These are phyloP conservation scores for Fagopyrum tataricum DNA, from an alignment of 148 eudicot species.

Conservation along the genomic window DNA sequence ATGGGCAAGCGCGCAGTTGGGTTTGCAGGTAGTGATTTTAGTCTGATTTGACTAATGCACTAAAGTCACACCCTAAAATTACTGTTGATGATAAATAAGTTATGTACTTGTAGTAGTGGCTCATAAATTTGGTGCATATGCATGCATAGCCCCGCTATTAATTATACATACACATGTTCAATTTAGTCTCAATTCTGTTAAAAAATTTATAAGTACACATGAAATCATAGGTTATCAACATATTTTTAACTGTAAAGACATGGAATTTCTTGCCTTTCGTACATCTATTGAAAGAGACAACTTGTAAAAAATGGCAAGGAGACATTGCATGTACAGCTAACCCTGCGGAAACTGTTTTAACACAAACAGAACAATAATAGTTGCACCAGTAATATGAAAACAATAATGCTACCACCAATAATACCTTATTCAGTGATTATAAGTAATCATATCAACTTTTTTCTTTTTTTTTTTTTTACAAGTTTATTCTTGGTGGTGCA, in stretches of 20 bases:
- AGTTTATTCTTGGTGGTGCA: too few species aligned
- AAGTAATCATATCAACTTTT: too few species aligned
- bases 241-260: not conserved
- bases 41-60: conserved; percentile 8
- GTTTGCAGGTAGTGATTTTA: conserved; percentile 5
- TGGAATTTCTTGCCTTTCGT: not conserved
- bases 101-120: not conserved
- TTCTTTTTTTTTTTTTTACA: too few species aligned
- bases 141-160: not conserved
- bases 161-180: not conserved
- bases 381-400: not conserved
- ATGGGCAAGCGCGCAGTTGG: not conserved
- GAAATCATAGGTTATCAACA: not conserved
- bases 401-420: not conserved
- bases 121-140: not conserved
- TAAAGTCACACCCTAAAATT: conserved; percentile 1
- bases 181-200: not conserved
- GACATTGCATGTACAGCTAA: not conserved
- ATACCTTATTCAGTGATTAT: too few species aligned
- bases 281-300: not conserved
- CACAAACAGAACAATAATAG: not conserved
- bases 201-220: not conserved
- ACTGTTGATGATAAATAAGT: not conserved
- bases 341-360: not conserved
- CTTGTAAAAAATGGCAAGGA: not conserved